phyloP scores from a whole-genome alignment of 2,329 filamentous ascomycete genomes.

The Chaetomium sp. region DNA sequence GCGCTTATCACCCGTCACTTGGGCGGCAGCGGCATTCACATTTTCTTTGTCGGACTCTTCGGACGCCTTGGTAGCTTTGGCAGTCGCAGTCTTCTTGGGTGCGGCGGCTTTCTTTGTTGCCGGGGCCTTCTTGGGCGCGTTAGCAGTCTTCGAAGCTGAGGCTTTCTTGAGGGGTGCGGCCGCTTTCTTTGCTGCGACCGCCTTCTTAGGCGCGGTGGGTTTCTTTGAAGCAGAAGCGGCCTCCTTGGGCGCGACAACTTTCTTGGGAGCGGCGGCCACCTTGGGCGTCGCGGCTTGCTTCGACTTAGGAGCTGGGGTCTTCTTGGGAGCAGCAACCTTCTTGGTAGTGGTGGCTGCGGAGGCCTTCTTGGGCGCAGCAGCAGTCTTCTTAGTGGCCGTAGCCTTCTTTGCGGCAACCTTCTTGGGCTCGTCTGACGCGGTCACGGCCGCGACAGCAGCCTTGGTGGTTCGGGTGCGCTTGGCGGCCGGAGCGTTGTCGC shows the following conservation, averaged over 20 bases:
- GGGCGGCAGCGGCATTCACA: conserved; percentile 10
- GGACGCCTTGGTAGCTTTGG: conserved; percentile 13
- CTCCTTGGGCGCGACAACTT: conserved; percentile 13
- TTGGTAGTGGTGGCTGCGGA: not conserved
- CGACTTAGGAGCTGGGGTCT: not conserved
- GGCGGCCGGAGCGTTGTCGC: conserved; percentile 7
- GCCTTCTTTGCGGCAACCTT: not conserved
- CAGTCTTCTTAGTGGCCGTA: conserved; percentile 3
- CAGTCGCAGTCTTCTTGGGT: conserved; percentile 10
- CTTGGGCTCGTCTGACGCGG: not conserved
- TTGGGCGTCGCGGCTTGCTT: not conserved
- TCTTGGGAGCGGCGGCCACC: conserved; percentile 12
- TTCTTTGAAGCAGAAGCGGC: conserved; percentile 16
- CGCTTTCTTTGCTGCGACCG: conserved; percentile 15
- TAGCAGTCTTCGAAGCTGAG: conserved; percentile 10
- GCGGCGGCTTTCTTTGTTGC: conserved; percentile 13
- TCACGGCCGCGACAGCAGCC: not conserved
- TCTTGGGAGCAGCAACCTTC: not conserved
- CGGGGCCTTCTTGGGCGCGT: conserved; percentile 9
- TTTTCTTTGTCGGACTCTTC: conserved; percentile 25
- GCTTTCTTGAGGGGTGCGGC: conserved; percentile 14
- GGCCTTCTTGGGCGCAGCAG: not conserved
- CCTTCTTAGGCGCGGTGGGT: conserved; percentile 13
- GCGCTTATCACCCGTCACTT: conserved; percentile 26
- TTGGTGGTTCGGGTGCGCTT: not conserved